These are phyloP conservation scores for Gossypioides kirkii DNA, from an alignment of 345 rosid species.

Conservation along the genomic window DNA sequence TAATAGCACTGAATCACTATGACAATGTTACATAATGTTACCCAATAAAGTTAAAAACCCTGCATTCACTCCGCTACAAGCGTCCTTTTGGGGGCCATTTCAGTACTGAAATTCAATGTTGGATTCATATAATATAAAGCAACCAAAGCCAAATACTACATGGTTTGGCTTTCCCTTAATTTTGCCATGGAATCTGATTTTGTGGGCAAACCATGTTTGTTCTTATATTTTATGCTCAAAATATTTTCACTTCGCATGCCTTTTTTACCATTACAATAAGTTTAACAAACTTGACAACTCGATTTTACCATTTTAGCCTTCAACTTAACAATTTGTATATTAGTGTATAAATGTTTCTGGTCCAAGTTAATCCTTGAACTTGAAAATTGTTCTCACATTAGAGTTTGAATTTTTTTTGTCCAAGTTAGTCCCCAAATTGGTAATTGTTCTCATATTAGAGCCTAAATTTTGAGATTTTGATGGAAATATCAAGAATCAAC, in stretches of 20 bases:
- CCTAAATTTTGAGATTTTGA: no score
- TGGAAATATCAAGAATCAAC: no score
- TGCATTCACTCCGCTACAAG: conserved; percentile 4
- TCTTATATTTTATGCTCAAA: background rate
- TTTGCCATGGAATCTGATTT: background rate
- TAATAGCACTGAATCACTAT: background rate
- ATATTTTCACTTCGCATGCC: background rate
- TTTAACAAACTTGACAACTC: background rate
- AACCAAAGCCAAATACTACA: background rate
- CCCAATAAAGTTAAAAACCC: background rate
- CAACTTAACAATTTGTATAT: no score
- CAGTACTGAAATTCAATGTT: background rate
- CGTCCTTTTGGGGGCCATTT: background rate
- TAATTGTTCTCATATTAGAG: no score
- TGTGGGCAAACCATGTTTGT: background rate
- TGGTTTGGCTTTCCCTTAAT: background rate
- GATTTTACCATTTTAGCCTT: no score
- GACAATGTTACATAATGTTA: background rate
- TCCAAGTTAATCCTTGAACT: no score
- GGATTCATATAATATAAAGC: background rate
- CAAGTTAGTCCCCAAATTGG: no score
- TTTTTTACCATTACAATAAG: background rate
- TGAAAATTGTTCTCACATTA: no score
- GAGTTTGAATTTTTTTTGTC: no score
- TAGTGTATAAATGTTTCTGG: no score